Percentiles rank a stretch among this genome's conserved stretches.
Conservation (phyloP, 257 asterid genomes). For the Ligustrum vulgare region DNA sequence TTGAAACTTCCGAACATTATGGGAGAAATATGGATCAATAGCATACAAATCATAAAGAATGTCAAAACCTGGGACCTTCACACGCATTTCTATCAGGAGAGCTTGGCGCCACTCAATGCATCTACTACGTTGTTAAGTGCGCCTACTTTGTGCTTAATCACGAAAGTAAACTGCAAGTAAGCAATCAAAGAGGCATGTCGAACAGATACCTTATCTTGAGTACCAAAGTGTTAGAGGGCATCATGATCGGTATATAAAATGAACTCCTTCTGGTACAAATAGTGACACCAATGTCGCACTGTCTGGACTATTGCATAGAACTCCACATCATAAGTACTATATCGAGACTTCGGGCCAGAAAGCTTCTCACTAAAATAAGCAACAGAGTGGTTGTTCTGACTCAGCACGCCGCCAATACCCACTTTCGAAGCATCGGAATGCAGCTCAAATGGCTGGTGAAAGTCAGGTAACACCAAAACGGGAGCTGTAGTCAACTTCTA, state of each 20-base stretch:
- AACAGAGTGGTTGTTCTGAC: background rate
- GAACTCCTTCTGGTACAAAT: background rate
- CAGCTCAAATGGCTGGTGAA: too few relatives aligned
- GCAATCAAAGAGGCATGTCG: too few relatives aligned
- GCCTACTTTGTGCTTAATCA: too few relatives aligned
- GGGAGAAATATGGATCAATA: too few relatives aligned
- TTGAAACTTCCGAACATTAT: too few relatives aligned
- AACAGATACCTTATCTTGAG: too few relatives aligned
- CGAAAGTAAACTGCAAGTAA: too few relatives aligned
- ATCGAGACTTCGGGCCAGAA: too few relatives aligned
- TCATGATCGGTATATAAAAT: background rate
- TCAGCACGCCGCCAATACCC: background rate
- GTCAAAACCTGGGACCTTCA: background rate
- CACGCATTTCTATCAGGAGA: too few relatives aligned
- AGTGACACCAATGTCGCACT: background rate
- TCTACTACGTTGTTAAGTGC: too few relatives aligned
- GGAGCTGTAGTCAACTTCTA: background rate
- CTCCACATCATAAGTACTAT: background rate
- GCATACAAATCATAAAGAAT: too few relatives aligned
- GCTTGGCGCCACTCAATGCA: too few relatives aligned
- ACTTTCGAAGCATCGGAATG: background rate
- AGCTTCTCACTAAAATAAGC: background rate
- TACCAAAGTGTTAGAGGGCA: background rate
- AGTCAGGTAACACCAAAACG: background rate
- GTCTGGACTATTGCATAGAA: background rate